Evolutionary conservation across 2,329 filamentous ascomycete species (phyloP).

Genomic region (Cladobotryum mycophilum): DNA sequence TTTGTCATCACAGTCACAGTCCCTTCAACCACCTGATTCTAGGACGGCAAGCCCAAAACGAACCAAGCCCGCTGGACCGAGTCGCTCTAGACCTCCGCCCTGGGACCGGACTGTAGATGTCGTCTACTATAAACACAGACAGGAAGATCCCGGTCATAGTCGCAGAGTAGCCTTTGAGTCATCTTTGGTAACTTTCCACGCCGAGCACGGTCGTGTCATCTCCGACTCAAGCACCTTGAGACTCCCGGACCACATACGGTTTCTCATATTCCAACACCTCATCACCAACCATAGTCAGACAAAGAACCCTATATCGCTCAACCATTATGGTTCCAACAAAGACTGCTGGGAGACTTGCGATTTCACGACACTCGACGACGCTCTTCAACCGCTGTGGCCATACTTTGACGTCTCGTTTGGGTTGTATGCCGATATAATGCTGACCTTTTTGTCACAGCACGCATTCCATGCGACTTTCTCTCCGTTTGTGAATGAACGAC

Average conservation of each 20-base stretch:
- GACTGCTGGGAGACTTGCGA: constrained; percentile 30
- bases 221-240: constrained; percentile 5
- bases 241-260: constrained; percentile 18
- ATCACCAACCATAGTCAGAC: constrained; percentile 8
- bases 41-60: background rate
- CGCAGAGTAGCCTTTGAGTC: constrained; percentile 13
- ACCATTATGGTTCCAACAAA: constrained; percentile 19
- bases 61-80: background rate
- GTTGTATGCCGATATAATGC: constrained; percentile 32
- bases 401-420: constrained; percentile 28
- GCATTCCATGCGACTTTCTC: constrained; percentile 35
- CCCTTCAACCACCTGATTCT: background rate
- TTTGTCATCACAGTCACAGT: background rate
- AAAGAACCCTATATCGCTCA: constrained; percentile 24
- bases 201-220: constrained; percentile 12
- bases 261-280: constrained; percentile 23
- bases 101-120: constrained; percentile 33
- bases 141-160: constrained; percentile 3
- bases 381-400: constrained; percentile 18
- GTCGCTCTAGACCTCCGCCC: constrained; percentile 17
- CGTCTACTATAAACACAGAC: constrained; percentile 24
- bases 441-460: constrained; percentile 27
- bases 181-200: constrained; percentile 19
- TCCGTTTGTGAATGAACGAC: constrained; percentile 26
- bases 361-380: constrained; percentile 24